Percentiles rank a stretch among this genome's conserved stretches.
Conservation (phyloP, 805 yeast species). For the Myxozyma neglecta region DNA sequence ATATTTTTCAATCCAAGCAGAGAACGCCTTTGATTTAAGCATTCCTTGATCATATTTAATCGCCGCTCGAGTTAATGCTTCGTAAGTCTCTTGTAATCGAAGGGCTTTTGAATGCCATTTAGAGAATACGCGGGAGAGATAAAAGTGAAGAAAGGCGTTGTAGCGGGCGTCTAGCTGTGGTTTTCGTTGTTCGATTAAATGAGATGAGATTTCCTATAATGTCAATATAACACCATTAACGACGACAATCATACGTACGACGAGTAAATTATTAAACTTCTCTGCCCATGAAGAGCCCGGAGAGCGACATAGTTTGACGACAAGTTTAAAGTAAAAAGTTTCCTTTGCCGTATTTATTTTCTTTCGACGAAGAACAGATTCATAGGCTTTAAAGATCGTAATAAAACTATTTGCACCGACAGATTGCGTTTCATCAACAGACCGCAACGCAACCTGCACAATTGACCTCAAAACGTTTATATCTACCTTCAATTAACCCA, state of each 20-base stretch:
- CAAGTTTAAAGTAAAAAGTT: slow-evolving; percentile 20
- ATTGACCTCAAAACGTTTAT: slow-evolving; percentile 27
- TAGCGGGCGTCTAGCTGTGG: slow-evolving; percentile 20
- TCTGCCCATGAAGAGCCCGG: slow-evolving; percentile 26
- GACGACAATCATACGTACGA: slow-evolving; percentile 1
- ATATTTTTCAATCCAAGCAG: slow-evolving; percentile 16
- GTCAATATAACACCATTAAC: not conserved
- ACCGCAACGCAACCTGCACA: slow-evolving; percentile 24
- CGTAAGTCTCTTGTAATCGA: not conserved
- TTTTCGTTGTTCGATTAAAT: slow-evolving; percentile 7
- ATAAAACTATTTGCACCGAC: slow-evolving; percentile 16
- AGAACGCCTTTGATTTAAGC: slow-evolving; percentile 14
- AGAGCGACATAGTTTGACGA: slow-evolving; percentile 23
- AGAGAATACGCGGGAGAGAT: slow-evolving; percentile 7
- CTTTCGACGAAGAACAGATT: slow-evolving; percentile 21
- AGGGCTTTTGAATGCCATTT: slow-evolving; percentile 12
- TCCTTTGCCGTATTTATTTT: slow-evolving; percentile 24
- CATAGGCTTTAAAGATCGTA: slow-evolving; percentile 24
- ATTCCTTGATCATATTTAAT: slow-evolving; percentile 19
- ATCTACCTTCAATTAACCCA: slow-evolving; percentile 4
- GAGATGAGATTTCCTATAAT: slow-evolving; percentile 12
- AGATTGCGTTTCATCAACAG: not conserved
- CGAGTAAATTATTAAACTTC: slow-evolving; percentile 20
- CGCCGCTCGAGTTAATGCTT: slow-evolving; percentile 14
- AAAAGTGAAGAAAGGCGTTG: not conserved